Evolutionary conservation across 2,329 filamentous ascomycete genomes (phyloP), one percentile per base, ranked within the genome.

Genomic region (Hypoxylon sp.): DNA sequence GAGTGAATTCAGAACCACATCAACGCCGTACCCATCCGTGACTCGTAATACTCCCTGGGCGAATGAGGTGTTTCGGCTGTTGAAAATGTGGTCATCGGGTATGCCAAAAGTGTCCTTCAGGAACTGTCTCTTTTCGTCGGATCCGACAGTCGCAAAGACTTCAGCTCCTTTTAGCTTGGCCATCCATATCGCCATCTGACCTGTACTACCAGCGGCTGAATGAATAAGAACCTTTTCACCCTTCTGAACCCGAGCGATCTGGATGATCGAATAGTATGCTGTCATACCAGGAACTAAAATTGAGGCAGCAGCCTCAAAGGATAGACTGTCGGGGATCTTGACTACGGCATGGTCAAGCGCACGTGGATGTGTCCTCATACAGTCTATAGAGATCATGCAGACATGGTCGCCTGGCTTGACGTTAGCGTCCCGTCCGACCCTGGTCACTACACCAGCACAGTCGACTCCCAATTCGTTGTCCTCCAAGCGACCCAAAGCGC

Each of bases 1-100:
- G 3, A 78, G 66, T 1, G 74, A 75, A 64, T 78, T 78, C 0
- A 79, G 56, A 11, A 77, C 73, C 1, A 78, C 71, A 33, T 79
- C 75, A 16, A 78, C 75, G 22, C 76, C 77, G n/a, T 69, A 61
- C 12, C 74, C 71, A n/a, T 71, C 63, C 4, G 75, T 78, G 1
- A 71, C 55, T 9, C 70, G 67, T 53, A 73, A 65, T 16, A 78
- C 57, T 3, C 73, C 75, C 18, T 72, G 54, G 0, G 71, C 72
- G 46, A 80, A 79, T 0, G 71, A 71, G 0, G 66, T 71, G 48
- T 78, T 71, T 8, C 75, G 67, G 50, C 72, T 75, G 33, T 71
- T 73, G 54, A 80, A 75, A 12, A 80, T 76, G 49, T 78, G 77
- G 8, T 72, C 66, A 3, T 65, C 61, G 0, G 74, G 71, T 9